Evolutionary conservation across 805 yeast genomes (phyloP).

Genomic region (Myxozyma sirexii): DNA sequence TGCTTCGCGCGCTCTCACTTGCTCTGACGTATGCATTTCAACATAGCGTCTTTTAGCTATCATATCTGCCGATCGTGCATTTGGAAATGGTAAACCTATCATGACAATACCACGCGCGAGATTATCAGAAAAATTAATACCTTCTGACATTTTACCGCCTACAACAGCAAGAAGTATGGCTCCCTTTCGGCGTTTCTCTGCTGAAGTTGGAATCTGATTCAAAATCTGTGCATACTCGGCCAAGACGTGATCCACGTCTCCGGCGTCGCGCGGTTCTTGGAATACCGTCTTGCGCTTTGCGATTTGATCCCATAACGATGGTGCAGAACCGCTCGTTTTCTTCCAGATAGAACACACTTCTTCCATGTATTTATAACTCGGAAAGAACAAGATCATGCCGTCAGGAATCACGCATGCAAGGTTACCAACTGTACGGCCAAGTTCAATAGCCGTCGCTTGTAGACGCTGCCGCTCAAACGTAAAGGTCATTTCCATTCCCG

Average conservation of each 20-base stretch:
- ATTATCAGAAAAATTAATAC: slow-evolving; percentile 85
- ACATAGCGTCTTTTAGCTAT: slow-evolving; percentile 70
- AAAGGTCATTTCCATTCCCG: slow-evolving; percentile 55
- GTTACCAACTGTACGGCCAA: slow-evolving; percentile 55
- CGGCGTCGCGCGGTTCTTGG: slow-evolving; percentile 54
- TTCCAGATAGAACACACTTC: slow-evolving; percentile 60
- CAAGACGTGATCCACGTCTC: slow-evolving; percentile 52
- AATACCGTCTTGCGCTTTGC: slow-evolving; percentile 47
- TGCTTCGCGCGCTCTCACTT: slow-evolving; percentile 43
- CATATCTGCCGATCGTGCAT: slow-evolving; percentile 77
- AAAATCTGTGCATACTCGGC: slow-evolving; percentile 54
- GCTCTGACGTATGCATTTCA: slow-evolving; percentile 52
- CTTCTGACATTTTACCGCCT: slow-evolving; percentile 92
- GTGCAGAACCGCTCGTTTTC: slow-evolving; percentile 32
- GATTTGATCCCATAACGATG: slow-evolving; percentile 37
- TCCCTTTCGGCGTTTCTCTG: slow-evolving; percentile 45
- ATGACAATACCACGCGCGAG: slow-evolving; percentile 85
- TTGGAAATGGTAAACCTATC: slow-evolving; percentile 90
- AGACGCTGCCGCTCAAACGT: slow-evolving; percentile 66
- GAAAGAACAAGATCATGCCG: slow-evolving; percentile 82
- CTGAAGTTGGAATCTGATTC: background rate
- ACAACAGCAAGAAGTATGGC: slow-evolving; percentile 81
- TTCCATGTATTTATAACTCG: slow-evolving; percentile 75
- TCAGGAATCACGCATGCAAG: slow-evolving; percentile 56
- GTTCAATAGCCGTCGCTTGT: slow-evolving; percentile 42